Evolutionary conservation across 768 basidiomycete species (phyloP), one percentile per base, ranked within the genome.

Genomic region (Termitomyces eurrhizus): DNA sequence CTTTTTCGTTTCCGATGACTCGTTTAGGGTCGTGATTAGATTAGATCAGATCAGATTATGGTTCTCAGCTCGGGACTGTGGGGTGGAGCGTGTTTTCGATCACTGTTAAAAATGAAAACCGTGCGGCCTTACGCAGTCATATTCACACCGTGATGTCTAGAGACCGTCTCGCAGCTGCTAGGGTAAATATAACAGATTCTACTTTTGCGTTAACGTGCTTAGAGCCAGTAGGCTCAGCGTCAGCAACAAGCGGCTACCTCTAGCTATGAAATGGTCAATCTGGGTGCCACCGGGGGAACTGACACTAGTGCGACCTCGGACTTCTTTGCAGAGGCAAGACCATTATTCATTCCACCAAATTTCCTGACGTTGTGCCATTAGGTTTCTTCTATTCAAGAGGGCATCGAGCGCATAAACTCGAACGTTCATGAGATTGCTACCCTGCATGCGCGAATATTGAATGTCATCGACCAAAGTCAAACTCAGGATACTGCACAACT

Each of bases 341-440:
- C 39, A 56, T 32, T 32, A 37, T 26, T 16, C 35, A 24, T 24
- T 24, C 29, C 29, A 29, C 29, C 16, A 26, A 26, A 45, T 29
- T 41, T 37, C 16, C 52, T 51, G 8, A 51, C 26, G 35, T 14
- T 26, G 11, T 26, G 33, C 36, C 12, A 21, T n/a, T 51, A 82
- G 79, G 75, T 75, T 35, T 63, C 74, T 26, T 74, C 76, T 18
- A 74, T 81, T 41, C 77, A 81, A 65, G 70, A 75, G 56, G 69
- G 70, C 37, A 77, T 82, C 18, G 71, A 74, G 39, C 70, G 67
- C n/a, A 66, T 79, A 46, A 74, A 73, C 59, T 67, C 66, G 33
- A 77, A 78, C 64, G 68, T 82, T 49, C 63, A 68, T 36, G 70
- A 71, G 51, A 76, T 82, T 35, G 65, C 76, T 12, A 66, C 69